phyloP scores from a whole-genome alignment of 2,329 filamentous ascomycete species.

The Alternaria panax region DNA sequence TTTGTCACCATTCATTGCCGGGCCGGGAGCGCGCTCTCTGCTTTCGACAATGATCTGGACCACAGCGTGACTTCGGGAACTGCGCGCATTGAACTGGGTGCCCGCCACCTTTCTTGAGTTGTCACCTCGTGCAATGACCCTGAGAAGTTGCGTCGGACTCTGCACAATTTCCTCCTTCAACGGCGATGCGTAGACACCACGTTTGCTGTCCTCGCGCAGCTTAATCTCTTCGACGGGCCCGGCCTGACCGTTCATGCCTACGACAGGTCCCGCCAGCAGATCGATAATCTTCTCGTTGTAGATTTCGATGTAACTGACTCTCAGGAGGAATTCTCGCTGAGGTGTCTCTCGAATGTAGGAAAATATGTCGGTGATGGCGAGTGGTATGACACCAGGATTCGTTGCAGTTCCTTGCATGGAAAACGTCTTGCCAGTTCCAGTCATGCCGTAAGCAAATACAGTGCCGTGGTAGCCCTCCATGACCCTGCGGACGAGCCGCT shows the following conservation, averaged over 20 bases:
- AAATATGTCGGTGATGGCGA: slow-evolving; percentile 98
- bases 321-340: slow-evolving; percentile 88
- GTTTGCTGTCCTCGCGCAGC: slow-evolving; percentile 91
- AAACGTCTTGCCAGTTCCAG: slow-evolving; percentile 97
- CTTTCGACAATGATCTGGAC: slow-evolving; percentile 99
- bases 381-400: slow-evolving; percentile 92
- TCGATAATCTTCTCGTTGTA: slow-evolving; percentile 99
- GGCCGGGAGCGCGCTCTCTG: slow-evolving; percentile 77
- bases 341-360: slow-evolving; percentile 98
- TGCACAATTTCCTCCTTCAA: slow-evolving; percentile 99
- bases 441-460: slow-evolving; percentile 99
- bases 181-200: slow-evolving; percentile 94
- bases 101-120: slow-evolving; percentile 88
- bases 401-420: slow-evolving; percentile 98
- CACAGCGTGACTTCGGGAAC: slow-evolving; percentile 96
- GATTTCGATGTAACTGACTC: slow-evolving; percentile 97
- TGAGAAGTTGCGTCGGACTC: slow-evolving; percentile 90
- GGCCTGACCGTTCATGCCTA: slow-evolving; percentile 57
- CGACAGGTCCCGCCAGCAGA: slow-evolving; percentile 76
- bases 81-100: slow-evolving; percentile 95
- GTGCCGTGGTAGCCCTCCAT: slow-evolving; percentile 99
- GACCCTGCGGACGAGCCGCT: slow-evolving; percentile 90
- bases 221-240: slow-evolving; percentile 90
- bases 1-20: slow-evolving; percentile 52
- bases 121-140: slow-evolving; percentile 94